Evolutionary conservation across 805 yeast species (phyloP).

Genomic region (Candida lessepsii): DNA sequence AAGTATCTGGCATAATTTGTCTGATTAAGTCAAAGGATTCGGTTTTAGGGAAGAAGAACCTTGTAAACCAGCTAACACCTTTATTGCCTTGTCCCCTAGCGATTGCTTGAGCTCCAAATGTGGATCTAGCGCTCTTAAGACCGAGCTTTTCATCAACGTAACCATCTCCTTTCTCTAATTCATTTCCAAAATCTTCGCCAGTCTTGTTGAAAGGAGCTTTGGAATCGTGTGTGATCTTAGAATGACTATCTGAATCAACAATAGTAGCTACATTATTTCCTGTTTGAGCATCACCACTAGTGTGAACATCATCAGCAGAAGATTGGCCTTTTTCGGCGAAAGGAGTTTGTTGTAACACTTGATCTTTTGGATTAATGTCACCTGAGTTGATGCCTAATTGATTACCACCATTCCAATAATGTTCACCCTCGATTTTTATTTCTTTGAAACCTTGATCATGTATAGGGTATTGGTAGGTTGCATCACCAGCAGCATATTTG

Average conservation of each 20-base stretch:
- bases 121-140: neutral
- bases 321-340: neutral
- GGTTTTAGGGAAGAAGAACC: constrained; percentile 48
- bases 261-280: constrained; percentile 13
- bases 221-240: constrained; percentile 22
- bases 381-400: constrained; percentile 32
- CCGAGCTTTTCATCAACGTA: neutral
- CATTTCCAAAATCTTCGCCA: constrained; percentile 1
- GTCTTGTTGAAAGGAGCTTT: constrained; percentile 19
- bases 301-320: constrained; percentile 4
- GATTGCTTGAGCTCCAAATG: constrained; percentile 6
- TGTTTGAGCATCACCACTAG: constrained; percentile 10
- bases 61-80: constrained; percentile 30
- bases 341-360: constrained; percentile 16
- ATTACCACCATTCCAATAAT: constrained; percentile 46
- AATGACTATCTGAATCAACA: constrained; percentile 9
- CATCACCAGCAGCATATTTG: constrained; percentile 45
- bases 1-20: constrained; percentile 40
- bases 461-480: constrained; percentile 52
- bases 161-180: constrained; percentile 6
- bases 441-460: constrained; percentile 65
- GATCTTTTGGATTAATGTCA: constrained; percentile 16
- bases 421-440: constrained; percentile 50
- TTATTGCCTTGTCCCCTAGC: constrained; percentile 11
- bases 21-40: constrained; percentile 49